Conservation (phyloP, 768 basidiomycete species). For the Leucosporidium yakuticum region DNA sequence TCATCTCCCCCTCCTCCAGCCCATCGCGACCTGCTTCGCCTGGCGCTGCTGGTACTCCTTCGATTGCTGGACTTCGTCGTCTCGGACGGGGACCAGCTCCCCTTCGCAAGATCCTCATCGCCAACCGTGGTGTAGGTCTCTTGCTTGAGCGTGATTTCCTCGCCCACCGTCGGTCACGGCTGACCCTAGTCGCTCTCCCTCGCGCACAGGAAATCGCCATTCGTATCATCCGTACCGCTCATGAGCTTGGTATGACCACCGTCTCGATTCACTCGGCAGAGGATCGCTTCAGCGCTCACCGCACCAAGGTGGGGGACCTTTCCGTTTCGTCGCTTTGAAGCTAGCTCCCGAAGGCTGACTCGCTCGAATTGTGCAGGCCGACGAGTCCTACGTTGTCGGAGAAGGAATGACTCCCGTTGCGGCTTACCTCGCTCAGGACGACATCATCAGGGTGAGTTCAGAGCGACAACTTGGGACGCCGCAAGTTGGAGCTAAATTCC, state of each 20-base stretch:
- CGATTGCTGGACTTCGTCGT: not conserved
- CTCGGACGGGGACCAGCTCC: not conserved
- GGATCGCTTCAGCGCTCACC: conserved; percentile 92
- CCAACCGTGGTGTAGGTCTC: conserved; percentile 44
- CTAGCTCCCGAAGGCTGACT: not conserved
- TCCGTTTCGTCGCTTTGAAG: not conserved
- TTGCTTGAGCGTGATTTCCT: not conserved
- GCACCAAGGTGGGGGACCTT: conserved; percentile 69
- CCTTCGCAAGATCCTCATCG: conserved; percentile 44
- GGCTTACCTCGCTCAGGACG: conserved; percentile 94
- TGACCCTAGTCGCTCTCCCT: not conserved
- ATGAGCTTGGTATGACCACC: conserved; percentile 98
- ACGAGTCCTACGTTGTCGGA: conserved; percentile 97
- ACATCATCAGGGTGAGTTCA: conserved; percentile 66
- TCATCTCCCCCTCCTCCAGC: not conserved
- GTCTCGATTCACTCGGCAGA: conserved; percentile 98
- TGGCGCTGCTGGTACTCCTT: not conserved
- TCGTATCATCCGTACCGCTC: conserved; percentile 81
- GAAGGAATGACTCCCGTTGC: conserved; percentile 92
- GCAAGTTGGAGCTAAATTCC: not conserved
- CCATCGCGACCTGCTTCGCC: conserved; percentile 13
- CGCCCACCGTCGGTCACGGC: not conserved
- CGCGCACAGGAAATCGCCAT: conserved; percentile 79
- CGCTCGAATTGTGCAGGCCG: conserved; percentile 56
- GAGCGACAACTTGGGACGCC: not conserved